Conservation (phyloP, 768 basidiomycete genomes). For the Boletales sp. region DNA sequence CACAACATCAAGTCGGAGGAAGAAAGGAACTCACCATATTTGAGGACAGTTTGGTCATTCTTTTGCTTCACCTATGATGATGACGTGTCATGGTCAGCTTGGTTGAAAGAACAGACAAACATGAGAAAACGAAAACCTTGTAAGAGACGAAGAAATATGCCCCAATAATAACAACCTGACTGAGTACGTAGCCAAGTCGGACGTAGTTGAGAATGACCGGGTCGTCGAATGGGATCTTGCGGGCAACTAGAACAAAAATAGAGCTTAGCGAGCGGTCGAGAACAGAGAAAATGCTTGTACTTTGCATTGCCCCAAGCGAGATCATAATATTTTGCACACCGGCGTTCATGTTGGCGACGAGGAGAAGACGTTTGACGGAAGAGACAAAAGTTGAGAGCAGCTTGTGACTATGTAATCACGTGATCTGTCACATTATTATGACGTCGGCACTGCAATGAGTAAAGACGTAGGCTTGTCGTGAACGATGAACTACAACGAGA, state of each 20-base stretch:
- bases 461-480: not conserved
- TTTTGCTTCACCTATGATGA: slow-evolving; percentile 76
- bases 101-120: not conserved
- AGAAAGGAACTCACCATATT: slow-evolving; percentile 67
- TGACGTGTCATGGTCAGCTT: slow-evolving; percentile 14
- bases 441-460: slow-evolving; percentile 13
- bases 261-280: not conserved
- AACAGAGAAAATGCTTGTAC: slow-evolving; percentile 32
- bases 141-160: slow-evolving; percentile 79
- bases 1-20: not conserved
- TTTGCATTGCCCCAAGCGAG: slow-evolving; percentile 91
- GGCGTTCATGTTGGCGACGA: slow-evolving; percentile 56
- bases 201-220: slow-evolving; percentile 78
- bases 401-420: slow-evolving; percentile 1
- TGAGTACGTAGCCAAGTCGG: slow-evolving; percentile 75
- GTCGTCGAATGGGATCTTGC: slow-evolving; percentile 88
- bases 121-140: slow-evolving; percentile 41
- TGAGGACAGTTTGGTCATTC: slow-evolving; percentile 94
- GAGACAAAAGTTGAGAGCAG: slow-evolving; percentile 5
- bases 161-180: slow-evolving; percentile 67
- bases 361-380: slow-evolving; percentile 11
- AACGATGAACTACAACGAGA: slow-evolving; percentile 40
- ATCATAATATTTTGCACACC: slow-evolving; percentile 80
- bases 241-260: slow-evolving; percentile 59
- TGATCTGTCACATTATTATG: slow-evolving; percentile 20